Evolutionary conservation across 805 yeast genomes (phyloP).

Genomic region (Kuraishia piskuri): DNA sequence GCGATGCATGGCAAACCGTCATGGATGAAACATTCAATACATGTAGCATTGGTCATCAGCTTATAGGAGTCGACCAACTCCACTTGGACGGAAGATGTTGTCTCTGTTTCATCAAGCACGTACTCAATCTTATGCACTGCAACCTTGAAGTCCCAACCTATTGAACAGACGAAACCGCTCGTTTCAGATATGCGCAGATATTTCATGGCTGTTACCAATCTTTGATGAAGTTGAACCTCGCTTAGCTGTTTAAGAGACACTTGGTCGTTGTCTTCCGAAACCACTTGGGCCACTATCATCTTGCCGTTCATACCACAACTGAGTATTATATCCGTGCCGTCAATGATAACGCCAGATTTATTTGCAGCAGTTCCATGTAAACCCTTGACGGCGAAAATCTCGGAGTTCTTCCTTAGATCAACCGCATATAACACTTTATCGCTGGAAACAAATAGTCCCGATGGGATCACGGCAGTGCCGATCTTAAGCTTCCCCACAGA

Average conservation of each 20-base stretch:
- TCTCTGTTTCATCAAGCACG: conserved; percentile 6
- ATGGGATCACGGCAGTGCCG: not conserved
- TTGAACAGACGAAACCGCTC: conserved; percentile 34
- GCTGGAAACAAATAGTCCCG: conserved; percentile 19
- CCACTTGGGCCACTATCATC: conserved; percentile 9
- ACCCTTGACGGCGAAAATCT: conserved; percentile 5
- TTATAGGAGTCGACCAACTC: conserved; percentile 19
- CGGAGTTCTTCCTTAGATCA: conserved; percentile 12
- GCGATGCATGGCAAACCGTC: conserved; percentile 29
- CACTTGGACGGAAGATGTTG: conserved; percentile 8
- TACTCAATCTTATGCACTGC: conserved; percentile 24
- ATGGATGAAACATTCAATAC: conserved; percentile 29
- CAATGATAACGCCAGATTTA: conserved; percentile 14
- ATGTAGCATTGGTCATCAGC: conserved; percentile 42
- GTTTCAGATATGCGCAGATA: conserved; percentile 7
- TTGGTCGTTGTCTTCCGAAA: not conserved
- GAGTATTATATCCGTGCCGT: conserved; percentile 13
- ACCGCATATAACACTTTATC: conserved; percentile 17
- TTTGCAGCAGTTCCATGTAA: conserved; percentile 13
- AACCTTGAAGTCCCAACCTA: conserved; percentile 52
- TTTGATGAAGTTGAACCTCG: conserved; percentile 18
- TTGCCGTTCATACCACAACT: conserved; percentile 26
- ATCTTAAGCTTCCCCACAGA: conserved; percentile 9
- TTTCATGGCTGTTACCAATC: conserved; percentile 18
- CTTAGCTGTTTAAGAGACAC: conserved; percentile 4